These are phyloP conservation scores for Rutstroemia sp. DNA, from an alignment of 2,329 filamentous ascomycete species.

Conservation along the genomic window DNA sequence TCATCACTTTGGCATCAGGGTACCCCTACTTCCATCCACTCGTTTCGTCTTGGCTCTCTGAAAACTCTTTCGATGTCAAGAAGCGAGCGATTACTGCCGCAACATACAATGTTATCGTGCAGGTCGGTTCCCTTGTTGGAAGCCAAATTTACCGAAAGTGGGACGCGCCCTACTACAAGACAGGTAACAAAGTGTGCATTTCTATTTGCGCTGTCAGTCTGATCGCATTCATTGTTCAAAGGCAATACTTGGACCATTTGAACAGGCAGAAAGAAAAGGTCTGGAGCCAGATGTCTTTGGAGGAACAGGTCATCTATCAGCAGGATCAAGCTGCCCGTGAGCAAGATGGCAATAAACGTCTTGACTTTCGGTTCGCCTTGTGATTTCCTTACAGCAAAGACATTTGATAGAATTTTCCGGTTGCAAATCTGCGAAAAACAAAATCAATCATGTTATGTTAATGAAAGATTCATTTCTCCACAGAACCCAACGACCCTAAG, in stretches of 20 bases:
- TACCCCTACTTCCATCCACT: slow-evolving; percentile 33
- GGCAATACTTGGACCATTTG: slow-evolving; percentile 37
- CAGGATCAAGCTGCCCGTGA: slow-evolving; percentile 32
- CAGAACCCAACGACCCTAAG: no score
- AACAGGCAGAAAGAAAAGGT: slow-evolving; percentile 42
- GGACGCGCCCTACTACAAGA: slow-evolving; percentile 42
- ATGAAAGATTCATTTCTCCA: no score
- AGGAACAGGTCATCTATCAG: slow-evolving; percentile 40
- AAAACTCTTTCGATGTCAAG: slow-evolving; percentile 55
- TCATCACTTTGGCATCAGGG: slow-evolving; percentile 14
- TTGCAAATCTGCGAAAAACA: no score
- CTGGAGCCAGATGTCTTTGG: slow-evolving; percentile 40
- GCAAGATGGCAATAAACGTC: not conserved
- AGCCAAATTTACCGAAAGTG: slow-evolving; percentile 35
- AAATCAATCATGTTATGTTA: no score
- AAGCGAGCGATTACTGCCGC: slow-evolving; percentile 55
- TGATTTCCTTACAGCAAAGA: no score
- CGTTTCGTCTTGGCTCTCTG: slow-evolving; percentile 40
- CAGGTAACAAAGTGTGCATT: slow-evolving; percentile 48
- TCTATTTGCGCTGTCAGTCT: slow-evolving; percentile 39
- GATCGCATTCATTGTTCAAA: slow-evolving; percentile 35
- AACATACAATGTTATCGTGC: slow-evolving; percentile 50
- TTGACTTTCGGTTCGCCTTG: not conserved
- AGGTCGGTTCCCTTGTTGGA: slow-evolving; percentile 33
- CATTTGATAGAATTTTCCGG: no score